phyloP scores from a whole-genome alignment of 257 asterid genomes.

The Salvia splendens region DNA sequence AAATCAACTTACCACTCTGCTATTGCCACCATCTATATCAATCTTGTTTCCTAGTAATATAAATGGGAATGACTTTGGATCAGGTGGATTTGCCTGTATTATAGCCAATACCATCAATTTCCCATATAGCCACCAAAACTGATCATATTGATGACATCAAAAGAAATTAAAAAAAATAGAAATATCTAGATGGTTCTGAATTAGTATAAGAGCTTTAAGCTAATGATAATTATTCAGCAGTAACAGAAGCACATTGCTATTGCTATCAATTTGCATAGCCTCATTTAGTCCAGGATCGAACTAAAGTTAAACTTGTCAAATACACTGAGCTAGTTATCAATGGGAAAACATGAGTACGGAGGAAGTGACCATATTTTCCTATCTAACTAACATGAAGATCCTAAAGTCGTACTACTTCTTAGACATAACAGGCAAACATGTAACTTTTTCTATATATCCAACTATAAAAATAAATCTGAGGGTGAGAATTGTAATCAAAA shows the following conservation, averaged over 20 bases:
- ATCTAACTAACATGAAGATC: slow-evolving; percentile 14
- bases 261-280: background rate
- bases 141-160: background rate
- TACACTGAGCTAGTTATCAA: background rate
- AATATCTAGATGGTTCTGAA: slow-evolving; percentile 10
- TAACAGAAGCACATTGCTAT: background rate
- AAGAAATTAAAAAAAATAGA: no score
- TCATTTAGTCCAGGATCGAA: background rate
- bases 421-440: background rate
- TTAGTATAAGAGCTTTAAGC: background rate
- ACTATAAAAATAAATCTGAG: background rate
- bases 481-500: slow-evolving; percentile 15
- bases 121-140: slow-evolving; percentile 5
- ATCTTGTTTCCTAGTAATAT: slow-evolving; percentile 93
- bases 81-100: slow-evolving; percentile 92
- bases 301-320: slow-evolving; percentile 5
- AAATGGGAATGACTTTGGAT: slow-evolving; percentile 89
- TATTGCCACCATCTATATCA: slow-evolving; percentile 96
- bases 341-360: background rate
- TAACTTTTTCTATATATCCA: background rate
- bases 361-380: slow-evolving; percentile 1
- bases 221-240: background rate
- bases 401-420: no score
- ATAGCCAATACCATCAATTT: slow-evolving; percentile 32
- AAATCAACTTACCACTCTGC: slow-evolving; percentile 81